Base-by-base conservation (phyloP, 1,284 basidiomycete genomes). In the Fistulinella cinereoalba region DNA sequence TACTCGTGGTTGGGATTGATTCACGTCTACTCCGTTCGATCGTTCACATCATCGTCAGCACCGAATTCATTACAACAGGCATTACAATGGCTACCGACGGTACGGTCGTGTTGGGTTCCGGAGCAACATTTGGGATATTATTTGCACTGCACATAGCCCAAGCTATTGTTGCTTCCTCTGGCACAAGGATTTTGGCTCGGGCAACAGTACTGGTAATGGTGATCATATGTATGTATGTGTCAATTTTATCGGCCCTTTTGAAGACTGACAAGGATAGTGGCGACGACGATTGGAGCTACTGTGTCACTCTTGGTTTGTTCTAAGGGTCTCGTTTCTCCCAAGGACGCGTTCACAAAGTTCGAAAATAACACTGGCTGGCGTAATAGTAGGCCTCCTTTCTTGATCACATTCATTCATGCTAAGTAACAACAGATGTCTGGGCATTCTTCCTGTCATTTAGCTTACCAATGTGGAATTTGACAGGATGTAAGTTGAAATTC, bases 361-460 rank as follows among this genome's bases (percentile, higher is more conserved):
- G 82, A 87, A 64, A 87, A 87, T 52, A 78, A 80, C 54, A 79
- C 79, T 0, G 83, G 81, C 15, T 86, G 82, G 83, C 52, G 61
- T 7, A 79, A 76, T 52, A 71, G 81, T 79, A 55, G 46, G 71
- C 67, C 40, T 21, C n/a, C 23, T 19, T 28, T 5, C 44, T 39
- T 19, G 33, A 9, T 11, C 8, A 33, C 16, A 39, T 16, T 25
- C 43, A 8, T 25, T 10, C 3, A 10, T 16, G 15, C 40, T 55
- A 9, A 51, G 6, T 34, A 13, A 37, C 27, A 47, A 4, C 50
- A 83, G 82, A 84, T 47, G 47, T 34, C 27, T 58, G 57, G 57
- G 56, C 37, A 15, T 60, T 58, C 31, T 53, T 60, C 31, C 34
- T 60, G 13, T 46, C 56, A 22, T 60, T 58, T 37, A 57, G 57